These are phyloP conservation scores for Suhomyces maxii DNA, from an alignment of 1,139 yeast species.

Conservation along the genomic window DNA sequence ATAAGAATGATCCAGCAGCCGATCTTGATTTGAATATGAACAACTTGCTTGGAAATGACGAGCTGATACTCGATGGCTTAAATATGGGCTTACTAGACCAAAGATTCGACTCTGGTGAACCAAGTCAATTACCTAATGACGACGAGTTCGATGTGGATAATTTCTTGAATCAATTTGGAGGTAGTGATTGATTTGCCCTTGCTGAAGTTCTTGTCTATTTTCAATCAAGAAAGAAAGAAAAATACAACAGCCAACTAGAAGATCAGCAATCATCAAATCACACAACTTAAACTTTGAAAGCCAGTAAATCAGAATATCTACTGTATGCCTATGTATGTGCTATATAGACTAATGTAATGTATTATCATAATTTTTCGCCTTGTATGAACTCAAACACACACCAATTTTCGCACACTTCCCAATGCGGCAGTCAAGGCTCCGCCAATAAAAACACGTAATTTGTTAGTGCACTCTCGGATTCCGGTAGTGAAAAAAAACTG, in stretches of 20 bases:
- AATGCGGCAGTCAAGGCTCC: conserved; percentile 29
- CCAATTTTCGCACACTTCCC: conserved; percentile 17
- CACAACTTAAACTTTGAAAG: too few relatives aligned
- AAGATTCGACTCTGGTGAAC: conserved; percentile 25
- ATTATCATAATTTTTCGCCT: too few relatives aligned
- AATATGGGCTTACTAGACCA: conserved; percentile 46
- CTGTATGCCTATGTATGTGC: too few relatives aligned
- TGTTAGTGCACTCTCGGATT: conserved; percentile 11
- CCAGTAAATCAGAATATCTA: too few relatives aligned
- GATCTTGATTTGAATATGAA: conserved; percentile 41
- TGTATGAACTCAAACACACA: too few relatives aligned
- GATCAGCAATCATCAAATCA: too few relatives aligned
- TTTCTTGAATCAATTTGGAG: conserved; percentile 49
- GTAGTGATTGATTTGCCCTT: conserved; percentile 4
- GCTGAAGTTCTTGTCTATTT: background rate
- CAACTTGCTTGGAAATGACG: conserved; percentile 43
- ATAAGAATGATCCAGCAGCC: conserved; percentile 5
- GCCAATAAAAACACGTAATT: conserved; percentile 29
- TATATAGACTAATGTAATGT: too few relatives aligned
- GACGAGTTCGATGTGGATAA: conserved; percentile 50
- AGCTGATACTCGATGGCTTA: conserved; percentile 45
- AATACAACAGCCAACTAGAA: background rate
- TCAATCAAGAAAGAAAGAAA: too few relatives aligned
- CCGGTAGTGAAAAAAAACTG: conserved; percentile 12
- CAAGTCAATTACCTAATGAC: conserved; percentile 25